phyloP scores from a whole-genome alignment of 2,329 filamentous ascomycete species.

The Aspergillus hiratsukae region DNA sequence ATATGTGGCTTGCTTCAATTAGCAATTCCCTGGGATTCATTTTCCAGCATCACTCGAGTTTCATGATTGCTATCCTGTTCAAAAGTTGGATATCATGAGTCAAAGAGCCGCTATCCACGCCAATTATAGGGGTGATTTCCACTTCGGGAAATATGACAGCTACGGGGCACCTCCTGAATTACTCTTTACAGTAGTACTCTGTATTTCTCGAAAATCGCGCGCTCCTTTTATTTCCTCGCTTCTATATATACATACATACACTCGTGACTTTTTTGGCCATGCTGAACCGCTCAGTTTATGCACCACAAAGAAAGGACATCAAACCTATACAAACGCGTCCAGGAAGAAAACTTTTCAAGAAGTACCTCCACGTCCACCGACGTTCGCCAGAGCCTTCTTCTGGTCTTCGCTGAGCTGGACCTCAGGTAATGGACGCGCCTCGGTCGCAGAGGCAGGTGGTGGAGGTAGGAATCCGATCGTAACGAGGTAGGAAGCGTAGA shows the following conservation, averaged over 20 bases:
- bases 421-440: slow-evolving; percentile 39
- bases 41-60: neutral
- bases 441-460: slow-evolving; percentile 19
- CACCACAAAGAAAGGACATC: neutral
- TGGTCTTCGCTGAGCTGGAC: slow-evolving; percentile 45
- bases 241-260: slow-evolving; percentile 3
- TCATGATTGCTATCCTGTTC: neutral
- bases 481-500: slow-evolving; percentile 61
- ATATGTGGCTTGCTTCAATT: neutral
- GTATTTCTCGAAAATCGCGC: neutral
- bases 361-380: slow-evolving; percentile 49
- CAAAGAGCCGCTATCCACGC: neutral
- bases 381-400: slow-evolving; percentile 47
- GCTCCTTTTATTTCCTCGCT: neutral
- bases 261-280: neutral
- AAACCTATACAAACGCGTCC: neutral
- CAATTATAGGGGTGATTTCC: neutral
- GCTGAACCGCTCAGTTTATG: neutral
- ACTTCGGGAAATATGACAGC: neutral
- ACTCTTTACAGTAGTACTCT: neutral
- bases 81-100: neutral
- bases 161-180: neutral
- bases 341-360: slow-evolving; percentile 15
- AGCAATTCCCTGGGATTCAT: neutral
- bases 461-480: slow-evolving; percentile 57